Evolutionary conservation across 1,139 yeast species (phyloP), one percentile per base, ranked within the genome.

Genomic region (Blastobotrys raffinosifermentans): DNA sequence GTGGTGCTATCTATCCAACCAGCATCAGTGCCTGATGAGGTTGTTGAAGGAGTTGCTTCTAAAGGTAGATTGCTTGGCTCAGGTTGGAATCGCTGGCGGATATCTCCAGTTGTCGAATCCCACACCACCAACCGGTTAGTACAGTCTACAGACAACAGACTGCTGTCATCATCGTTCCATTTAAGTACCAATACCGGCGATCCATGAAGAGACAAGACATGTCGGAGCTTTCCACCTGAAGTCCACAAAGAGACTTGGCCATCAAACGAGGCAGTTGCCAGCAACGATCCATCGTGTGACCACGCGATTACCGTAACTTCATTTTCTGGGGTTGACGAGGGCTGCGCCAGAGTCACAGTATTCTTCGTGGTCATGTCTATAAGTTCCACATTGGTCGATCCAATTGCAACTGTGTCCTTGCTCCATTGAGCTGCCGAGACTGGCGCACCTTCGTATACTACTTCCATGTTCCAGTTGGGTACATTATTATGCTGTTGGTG

Each of bases 1-100:
- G 78, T 81, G 41, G 66, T 63, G 26, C 74, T 75, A 48, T 77
- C 82, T 15, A 86, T 66, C 96, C 96, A 87, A 47, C 79, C 75
- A 2, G 76, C 69, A 50, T 75, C 80, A 1, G 73, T 63, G 3
- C 80, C 79, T 2, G 35, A 27, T 2, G 41, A 34, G 6, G 34
- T 14, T 13, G 26, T 8, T 4, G 40, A 22, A 7, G 36, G 18
- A 10, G 29, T 23, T 19, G 35, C 29, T 19, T 21, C 23, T 20
- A 20, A 8, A 15, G 11, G 34, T 4, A 29, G 29, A 10, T 34
- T 29, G n/a, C 29, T 26, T 4, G 19, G 15, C n/a, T 20, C n/a
- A 4, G 26, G 49, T 23, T 44, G 48, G 34, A 46, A 48, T 2
- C 40, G 39, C 29, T 48, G 51, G 8, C 68, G 48, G 3, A 73